Percentiles rank a stretch among this genome's conserved stretches.
Evolutionary conservation across 169 alveolate genomes (phyloP).

Genomic region (Sarcocystis neurona): DNA sequence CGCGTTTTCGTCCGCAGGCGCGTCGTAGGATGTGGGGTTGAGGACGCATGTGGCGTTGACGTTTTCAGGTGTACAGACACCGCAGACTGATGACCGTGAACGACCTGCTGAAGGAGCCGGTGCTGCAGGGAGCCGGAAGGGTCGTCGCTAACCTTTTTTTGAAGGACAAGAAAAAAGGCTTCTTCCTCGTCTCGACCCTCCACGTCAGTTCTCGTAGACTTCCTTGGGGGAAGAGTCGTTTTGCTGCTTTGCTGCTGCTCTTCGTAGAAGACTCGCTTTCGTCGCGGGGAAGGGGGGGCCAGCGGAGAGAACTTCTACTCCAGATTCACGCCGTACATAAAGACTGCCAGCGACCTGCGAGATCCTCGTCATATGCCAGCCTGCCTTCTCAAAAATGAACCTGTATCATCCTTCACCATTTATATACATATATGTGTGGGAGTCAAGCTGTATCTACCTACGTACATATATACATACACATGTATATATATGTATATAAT

Average conservation of each 20-base stretch:
- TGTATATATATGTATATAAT: not conserved
- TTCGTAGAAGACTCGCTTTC: not conserved
- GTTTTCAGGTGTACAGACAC: slow-evolving; percentile 65
- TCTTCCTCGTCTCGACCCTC: slow-evolving; percentile 67
- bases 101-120: slow-evolving; percentile 63
- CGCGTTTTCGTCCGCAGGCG: no score
- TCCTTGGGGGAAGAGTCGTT: not conserved
- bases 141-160: slow-evolving; percentile 69
- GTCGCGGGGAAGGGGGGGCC: not conserved
- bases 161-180: slow-evolving; percentile 72
- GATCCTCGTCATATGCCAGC: not conserved
- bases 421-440: no score
- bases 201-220: slow-evolving; percentile 4
- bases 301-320: not conserved
- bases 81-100: slow-evolving; percentile 58
- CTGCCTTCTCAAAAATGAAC: not conserved
- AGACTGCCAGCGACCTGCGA: not conserved
- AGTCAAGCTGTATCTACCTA: not conserved
- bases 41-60: not conserved
- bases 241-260: no score
- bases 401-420: no score
- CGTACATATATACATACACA: not conserved
- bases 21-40: no score
- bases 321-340: not conserved
- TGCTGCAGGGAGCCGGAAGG: slow-evolving; percentile 46